Base-by-base conservation (phyloP, 257 asterid genomes). In the Gynochthodes officinalis region DNA sequence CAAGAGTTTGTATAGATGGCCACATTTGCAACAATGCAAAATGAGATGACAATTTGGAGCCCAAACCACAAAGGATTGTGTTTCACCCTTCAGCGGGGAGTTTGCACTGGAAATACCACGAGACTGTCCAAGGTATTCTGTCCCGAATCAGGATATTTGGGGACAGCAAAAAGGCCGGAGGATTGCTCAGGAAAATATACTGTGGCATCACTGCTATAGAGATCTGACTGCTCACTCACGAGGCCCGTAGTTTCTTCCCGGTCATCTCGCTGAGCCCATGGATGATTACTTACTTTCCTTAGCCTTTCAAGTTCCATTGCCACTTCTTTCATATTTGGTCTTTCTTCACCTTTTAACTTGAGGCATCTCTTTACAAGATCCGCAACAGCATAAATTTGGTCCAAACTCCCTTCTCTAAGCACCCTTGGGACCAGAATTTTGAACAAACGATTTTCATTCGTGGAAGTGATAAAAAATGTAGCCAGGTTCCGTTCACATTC, bases 291-390 rank as follows among this genome's bases (percentile, higher is more conserved):
- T 4, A 43, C 42, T 9, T 71, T 81, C 64, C 77, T 75, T 10
- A 84, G 32, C 1, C 82, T 21, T 50, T 0, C 69, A 25, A 88
- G 76, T 60, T 88, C 87, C 86, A 78, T 77, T 0, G 81, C 86
- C 0, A 88, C 86, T 74, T 86, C 89, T 23, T 82, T 87, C 90
- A 87, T 87, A 0, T 80, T 78, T 7, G 87, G 88, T 39, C 92
- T 85, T 7, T 87, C 83, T 8, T 77, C 84, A 0, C 91, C 78
- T 0, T 33, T 28, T 42, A 88, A 30, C 4, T 57, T 49, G 10
- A 88, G 76, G 37, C 95, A 88, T 71, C 86, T 82, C 72, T 71
- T 83, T 3, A 84, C 84, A 1, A 88, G 84, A 37, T 84, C 79
- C 8, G 76, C 90, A 0, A 54, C 25, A 0, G 64, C 75, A 2